phyloP scores from a whole-genome alignment of 495 filamentous ascomycete genomes.

The Aspergillus egyptiacus region DNA sequence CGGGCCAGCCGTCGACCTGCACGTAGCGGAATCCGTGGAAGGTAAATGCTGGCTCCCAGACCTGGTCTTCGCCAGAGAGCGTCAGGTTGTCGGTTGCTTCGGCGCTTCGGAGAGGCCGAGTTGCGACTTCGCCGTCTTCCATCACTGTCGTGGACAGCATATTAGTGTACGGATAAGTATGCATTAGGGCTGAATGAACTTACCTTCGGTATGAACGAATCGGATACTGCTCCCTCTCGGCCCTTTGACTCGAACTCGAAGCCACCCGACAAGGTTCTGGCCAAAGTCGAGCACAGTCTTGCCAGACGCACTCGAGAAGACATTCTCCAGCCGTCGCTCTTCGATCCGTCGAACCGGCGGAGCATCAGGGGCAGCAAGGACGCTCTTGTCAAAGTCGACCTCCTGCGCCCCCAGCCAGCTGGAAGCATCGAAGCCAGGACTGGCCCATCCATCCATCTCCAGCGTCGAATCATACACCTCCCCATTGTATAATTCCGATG shows the following conservation, averaged over 20 bases:
- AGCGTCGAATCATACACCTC: slow-evolving; percentile 38
- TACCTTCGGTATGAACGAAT: slow-evolving; percentile 13
- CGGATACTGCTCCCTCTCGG: slow-evolving; percentile 4
- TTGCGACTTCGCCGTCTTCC: slow-evolving; percentile 14
- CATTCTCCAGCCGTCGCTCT: slow-evolving; percentile 27
- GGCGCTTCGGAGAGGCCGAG: slow-evolving; percentile 20
- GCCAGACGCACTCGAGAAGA: slow-evolving; percentile 38
- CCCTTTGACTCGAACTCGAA: slow-evolving; percentile 3
- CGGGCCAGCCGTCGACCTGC: slow-evolving; percentile 42
- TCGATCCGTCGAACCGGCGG: slow-evolving; percentile 34
- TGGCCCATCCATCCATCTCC: slow-evolving; percentile 9
- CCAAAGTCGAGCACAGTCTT: slow-evolving; percentile 23
- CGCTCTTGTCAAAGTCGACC: slow-evolving; percentile 18
- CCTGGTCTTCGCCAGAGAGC: slow-evolving; percentile 4
- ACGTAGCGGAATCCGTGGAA: slow-evolving; percentile 35
- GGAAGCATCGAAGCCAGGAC: slow-evolving; percentile 5
- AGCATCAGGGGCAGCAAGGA: slow-evolving; percentile 32
- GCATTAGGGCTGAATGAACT: no score
- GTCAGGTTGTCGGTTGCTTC: slow-evolving; percentile 6
- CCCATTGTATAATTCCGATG: slow-evolving; percentile 48
- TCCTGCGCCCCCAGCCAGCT: slow-evolving; percentile 17
- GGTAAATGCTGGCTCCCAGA: slow-evolving; percentile 6
- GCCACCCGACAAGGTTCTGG: slow-evolving; percentile 14
- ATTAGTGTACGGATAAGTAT: background rate
- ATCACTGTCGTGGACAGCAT: slow-evolving; percentile 4